Evolutionary conservation across 2,329 filamentous ascomycete species (phyloP).

Genomic region (Cladophialophora chaetospira): DNA sequence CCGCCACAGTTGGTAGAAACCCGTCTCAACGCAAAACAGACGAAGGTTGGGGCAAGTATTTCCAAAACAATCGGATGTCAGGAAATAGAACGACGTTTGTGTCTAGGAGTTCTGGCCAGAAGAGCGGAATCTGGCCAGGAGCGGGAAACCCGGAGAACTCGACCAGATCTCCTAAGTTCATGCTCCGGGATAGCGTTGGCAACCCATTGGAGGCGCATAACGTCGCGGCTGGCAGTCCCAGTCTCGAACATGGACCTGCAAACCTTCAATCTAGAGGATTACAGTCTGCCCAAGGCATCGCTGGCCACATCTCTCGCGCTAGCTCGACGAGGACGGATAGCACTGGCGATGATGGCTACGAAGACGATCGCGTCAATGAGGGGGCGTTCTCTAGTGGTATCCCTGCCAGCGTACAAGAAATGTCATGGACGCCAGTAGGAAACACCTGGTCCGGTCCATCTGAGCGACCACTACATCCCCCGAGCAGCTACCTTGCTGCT

Average conservation of each 20-base stretch:
- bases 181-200: conserved; percentile 31
- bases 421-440: conserved; percentile 34
- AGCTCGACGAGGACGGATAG: conserved; percentile 44
- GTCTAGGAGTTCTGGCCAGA: conserved; percentile 23
- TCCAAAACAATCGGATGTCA: conserved; percentile 40
- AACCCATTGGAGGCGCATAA: conserved; percentile 44
- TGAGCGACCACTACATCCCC: conserved; percentile 38
- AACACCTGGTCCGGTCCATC: conserved; percentile 33
- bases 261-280: conserved; percentile 37
- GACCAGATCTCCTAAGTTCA: conserved; percentile 42
- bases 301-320: conserved; percentile 47
- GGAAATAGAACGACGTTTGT: conserved; percentile 25
- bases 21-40: conserved; percentile 45
- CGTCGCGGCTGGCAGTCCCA: conserved; percentile 48
- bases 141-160: conserved; percentile 38
- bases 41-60: conserved; percentile 54
- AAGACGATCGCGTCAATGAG: conserved; percentile 32
- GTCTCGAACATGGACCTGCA: conserved; percentile 40
- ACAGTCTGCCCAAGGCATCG: conserved; percentile 43
- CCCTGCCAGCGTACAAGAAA: conserved; percentile 35
- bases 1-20: conserved; percentile 19
- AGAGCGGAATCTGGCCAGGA: conserved; percentile 46
- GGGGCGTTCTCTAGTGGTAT: conserved; percentile 37
- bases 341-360: conserved; percentile 40
- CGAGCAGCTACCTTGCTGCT: conserved; percentile 46